Percentiles rank a stretch among this genome's conserved stretches.
These are phyloP conservation scores for Entomortierella parvispora DNA, from an alignment of 192 early-diverging fungal genomes.

Conservation along the genomic window DNA sequence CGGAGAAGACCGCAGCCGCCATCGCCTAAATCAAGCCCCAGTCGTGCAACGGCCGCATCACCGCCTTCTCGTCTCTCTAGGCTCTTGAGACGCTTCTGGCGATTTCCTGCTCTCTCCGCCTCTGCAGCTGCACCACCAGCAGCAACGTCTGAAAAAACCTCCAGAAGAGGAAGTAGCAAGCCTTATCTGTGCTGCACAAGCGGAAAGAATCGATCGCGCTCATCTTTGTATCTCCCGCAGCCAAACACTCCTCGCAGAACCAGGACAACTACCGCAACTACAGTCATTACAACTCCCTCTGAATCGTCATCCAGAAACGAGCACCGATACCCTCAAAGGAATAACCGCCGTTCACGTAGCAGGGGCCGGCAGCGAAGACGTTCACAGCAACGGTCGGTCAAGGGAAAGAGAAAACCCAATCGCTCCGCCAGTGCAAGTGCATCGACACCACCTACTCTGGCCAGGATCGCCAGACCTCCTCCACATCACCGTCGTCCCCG, in stretches of 20 bases:
- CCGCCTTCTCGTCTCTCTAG: not conserved
- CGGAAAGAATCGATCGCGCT: not conserved
- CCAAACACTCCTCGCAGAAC: not conserved
- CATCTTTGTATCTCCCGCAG: conserved; percentile 8
- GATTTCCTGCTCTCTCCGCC: conserved; percentile 14
- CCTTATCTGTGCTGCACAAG: not conserved
- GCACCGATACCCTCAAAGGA: too few relatives aligned
- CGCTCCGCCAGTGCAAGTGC: too few relatives aligned
- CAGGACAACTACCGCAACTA: not conserved
- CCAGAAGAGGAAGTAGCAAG: not conserved
- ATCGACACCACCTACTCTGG: too few relatives aligned
- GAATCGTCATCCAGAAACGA: not conserved
- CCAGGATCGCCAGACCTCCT: too few relatives aligned
- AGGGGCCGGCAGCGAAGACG: too few relatives aligned
- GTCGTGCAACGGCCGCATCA: not conserved
- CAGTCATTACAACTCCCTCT: not conserved
- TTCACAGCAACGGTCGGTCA: too few relatives aligned
- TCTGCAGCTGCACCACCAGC: too few relatives aligned
- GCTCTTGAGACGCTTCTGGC: conserved; percentile 15
- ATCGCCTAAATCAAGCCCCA: not conserved
- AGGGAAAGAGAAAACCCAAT: too few relatives aligned
- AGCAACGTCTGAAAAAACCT: too few relatives aligned
- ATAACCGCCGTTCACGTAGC: too few relatives aligned
- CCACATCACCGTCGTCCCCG: too few relatives aligned
- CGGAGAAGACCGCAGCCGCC: not conserved